A percentile compares a stretch with the other conserved stretches of the same genome.
Conservation (phyloP, 1,284 basidiomycete species). For the Trichosporon sp. region DNA sequence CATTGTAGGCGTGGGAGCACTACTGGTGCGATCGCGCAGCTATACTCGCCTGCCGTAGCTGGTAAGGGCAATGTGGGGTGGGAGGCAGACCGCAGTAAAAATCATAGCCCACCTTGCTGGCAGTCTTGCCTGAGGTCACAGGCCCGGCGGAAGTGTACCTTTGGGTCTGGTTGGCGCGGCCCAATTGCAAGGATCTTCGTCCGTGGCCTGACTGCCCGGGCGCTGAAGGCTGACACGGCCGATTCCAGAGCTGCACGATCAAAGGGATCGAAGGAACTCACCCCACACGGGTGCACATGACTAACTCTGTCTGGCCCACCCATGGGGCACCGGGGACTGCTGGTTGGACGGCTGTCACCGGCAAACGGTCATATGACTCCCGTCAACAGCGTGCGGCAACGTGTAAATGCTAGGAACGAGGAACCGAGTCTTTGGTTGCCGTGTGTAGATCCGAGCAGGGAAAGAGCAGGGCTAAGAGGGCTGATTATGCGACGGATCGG, state of each 20-base stretch:
- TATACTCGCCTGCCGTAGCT: no score
- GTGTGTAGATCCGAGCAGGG: not conserved
- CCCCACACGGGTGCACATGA: not conserved
- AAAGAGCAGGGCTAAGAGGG: not conserved
- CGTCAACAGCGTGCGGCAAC: not conserved
- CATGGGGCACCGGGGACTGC: not conserved
- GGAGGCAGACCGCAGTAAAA: not conserved
- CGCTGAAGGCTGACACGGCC: not conserved
- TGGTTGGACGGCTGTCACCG: not conserved
- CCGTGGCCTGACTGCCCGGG: not conserved
- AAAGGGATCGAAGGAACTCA: not conserved
- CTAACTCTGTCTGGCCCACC: not conserved
- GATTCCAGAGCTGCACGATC: not conserved
- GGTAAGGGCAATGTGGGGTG: no score
- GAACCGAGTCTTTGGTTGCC: not conserved
- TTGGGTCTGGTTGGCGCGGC: not conserved
- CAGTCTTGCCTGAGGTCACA: not conserved
- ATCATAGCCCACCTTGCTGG: not conserved
- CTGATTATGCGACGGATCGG: not conserved
- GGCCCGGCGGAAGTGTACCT: not conserved
- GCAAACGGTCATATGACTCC: not conserved
- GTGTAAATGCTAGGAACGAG: not conserved
- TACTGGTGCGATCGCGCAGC: no score
- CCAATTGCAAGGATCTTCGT: not conserved
- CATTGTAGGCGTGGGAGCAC: no score